Evolutionary conservation across 257 asterid genomes (phyloP).

Genomic region (Plantago ovata): DNA sequence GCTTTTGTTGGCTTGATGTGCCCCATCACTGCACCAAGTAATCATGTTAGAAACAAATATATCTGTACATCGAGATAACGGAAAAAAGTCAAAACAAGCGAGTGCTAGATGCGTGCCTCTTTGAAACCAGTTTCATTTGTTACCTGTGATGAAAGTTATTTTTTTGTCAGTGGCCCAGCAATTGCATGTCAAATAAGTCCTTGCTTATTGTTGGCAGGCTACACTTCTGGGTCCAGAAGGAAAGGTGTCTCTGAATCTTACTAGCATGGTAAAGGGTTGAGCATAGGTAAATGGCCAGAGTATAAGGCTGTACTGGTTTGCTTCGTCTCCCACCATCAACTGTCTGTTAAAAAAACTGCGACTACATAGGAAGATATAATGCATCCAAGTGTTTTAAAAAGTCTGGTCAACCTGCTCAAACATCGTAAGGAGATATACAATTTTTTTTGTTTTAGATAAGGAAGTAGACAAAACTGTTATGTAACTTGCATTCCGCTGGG

Average conservation of each 20-base stretch:
- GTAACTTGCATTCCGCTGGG: no score
- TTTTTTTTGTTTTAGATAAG: no score
- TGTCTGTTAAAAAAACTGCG: conserved; percentile 64
- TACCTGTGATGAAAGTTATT: no score
- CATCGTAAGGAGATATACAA: conserved; percentile 48
- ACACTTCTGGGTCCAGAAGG: conserved; percentile 56
- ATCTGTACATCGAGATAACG: no score
- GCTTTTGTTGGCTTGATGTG: no score
- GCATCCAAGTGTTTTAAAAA: no score
- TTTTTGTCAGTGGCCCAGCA: no score
- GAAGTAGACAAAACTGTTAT: no score
- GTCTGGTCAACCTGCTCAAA: conserved; percentile 80
- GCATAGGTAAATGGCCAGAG: conserved; percentile 70
- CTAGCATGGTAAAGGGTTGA: conserved; percentile 75
- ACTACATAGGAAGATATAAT: conserved; percentile 67
- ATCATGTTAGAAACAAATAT: no score
- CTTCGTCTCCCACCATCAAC: conserved; percentile 61
- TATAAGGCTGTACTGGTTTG: conserved; percentile 72
- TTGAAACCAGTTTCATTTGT: neutral
- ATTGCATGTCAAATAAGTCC: no score
- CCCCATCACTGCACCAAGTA: neutral
- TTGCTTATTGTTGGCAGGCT: conserved; percentile 40
- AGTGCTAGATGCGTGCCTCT: no score
- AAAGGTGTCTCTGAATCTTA: conserved; percentile 52
- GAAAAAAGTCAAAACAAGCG: no score